Evolutionary conservation across 305 asterid species (phyloP).

Genomic region (Ilex paraguariensis): DNA sequence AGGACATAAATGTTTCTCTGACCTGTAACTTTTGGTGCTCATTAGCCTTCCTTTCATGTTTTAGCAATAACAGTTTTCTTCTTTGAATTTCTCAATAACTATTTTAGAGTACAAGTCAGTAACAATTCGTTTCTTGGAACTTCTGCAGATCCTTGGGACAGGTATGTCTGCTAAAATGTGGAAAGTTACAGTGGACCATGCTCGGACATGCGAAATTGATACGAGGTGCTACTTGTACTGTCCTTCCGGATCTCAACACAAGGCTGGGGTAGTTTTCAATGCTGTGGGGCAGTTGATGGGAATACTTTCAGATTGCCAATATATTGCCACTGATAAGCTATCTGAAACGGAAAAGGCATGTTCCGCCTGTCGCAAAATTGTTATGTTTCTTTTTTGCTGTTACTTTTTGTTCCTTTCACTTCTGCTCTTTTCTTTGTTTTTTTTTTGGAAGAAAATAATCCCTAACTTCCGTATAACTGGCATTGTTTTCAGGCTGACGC

Average conservation of each 20-base stretch:
- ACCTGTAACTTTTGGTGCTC: too few species aligned
- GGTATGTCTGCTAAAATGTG: conserved; percentile 74
- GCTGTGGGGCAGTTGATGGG: conserved; percentile 78
- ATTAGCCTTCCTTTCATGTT: too few species aligned
- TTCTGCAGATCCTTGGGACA: too few species aligned
- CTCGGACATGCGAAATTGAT: conserved; percentile 71
- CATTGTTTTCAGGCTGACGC: conserved; percentile 49
- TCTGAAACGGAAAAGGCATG: conserved; percentile 72
- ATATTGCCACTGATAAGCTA: conserved; percentile 41
- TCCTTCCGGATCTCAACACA: conserved; percentile 33
- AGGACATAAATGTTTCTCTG: too few species aligned
- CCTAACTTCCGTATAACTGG: too few species aligned
- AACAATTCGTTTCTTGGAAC: too few species aligned
- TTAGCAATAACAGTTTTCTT: too few species aligned
- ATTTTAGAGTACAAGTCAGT: too few species aligned
- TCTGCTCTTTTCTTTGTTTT: neutral
- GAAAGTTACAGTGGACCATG: conserved; percentile 63
- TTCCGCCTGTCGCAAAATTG: neutral
- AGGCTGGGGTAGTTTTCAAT: conserved; percentile 60
- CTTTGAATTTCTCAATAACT: too few species aligned
- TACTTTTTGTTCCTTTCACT: neutral
- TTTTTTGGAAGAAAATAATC: neutral
- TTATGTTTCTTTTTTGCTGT: neutral
- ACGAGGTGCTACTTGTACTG: conserved; percentile 43
- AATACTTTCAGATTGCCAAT: conserved; percentile 45